phyloP scores from a whole-genome alignment of 2,329 filamentous ascomycete genomes.

The Trichoderma harzianum region DNA sequence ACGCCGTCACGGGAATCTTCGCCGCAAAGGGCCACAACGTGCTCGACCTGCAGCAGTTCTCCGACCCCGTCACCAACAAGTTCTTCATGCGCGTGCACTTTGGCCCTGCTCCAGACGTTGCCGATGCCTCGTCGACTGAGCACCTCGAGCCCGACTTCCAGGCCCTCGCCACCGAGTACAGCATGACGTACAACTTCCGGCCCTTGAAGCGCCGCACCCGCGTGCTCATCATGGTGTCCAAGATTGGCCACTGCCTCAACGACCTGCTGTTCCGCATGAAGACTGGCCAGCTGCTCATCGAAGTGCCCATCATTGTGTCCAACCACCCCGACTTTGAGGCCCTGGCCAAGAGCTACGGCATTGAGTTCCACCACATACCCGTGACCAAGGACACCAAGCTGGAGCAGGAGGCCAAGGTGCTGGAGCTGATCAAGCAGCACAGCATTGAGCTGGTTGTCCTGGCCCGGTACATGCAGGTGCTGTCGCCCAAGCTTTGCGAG shows the following conservation, averaged over 20 bases:
- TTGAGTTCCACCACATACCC: constrained; percentile 77
- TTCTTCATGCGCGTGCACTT: constrained; percentile 93
- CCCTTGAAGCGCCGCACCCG: constrained; percentile 66
- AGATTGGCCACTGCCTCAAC: constrained; percentile 83
- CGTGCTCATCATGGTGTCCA: constrained; percentile 85
- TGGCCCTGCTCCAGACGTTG: constrained; percentile 51
- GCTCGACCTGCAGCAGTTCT: constrained; percentile 81
- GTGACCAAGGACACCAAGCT: constrained; percentile 75
- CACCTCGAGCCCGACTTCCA: constrained; percentile 56
- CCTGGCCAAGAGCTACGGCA: constrained; percentile 68
- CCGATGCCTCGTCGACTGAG: constrained; percentile 38
- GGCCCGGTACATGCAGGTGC: constrained; percentile 84
- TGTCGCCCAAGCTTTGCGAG: constrained; percentile 69
- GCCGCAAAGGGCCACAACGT: constrained; percentile 74
- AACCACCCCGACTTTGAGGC: constrained; percentile 73
- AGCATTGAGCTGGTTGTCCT: constrained; percentile 75
- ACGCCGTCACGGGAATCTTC: constrained; percentile 76
- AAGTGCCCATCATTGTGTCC: constrained; percentile 68
- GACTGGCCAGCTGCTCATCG: constrained; percentile 69
- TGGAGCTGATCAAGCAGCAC: constrained; percentile 66
- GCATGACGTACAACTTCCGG: constrained; percentile 68
- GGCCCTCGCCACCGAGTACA: constrained; percentile 58
- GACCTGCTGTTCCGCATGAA: constrained; percentile 78
- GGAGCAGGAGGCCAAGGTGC: constrained; percentile 67
- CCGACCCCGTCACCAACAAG: constrained; percentile 66